Percentiles rank a stretch among this genome's conserved stretches.
These are phyloP conservation scores for Mentha longifolia DNA, from an alignment of 257 asterid species.

Conservation along the genomic window DNA sequence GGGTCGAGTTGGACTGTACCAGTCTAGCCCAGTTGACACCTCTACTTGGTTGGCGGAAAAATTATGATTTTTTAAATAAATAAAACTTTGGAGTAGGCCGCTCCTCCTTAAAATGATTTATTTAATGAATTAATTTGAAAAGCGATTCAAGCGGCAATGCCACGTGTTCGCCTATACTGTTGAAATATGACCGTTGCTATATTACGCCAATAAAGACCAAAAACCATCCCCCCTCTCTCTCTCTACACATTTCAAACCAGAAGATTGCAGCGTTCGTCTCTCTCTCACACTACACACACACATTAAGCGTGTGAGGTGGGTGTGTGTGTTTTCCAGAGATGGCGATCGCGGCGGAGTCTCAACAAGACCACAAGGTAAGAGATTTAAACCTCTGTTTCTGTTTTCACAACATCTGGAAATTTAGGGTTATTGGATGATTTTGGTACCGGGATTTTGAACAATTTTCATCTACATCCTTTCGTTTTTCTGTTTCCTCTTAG, in stretches of 20 bases:
- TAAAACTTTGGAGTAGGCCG: neutral
- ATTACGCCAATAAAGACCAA: slow-evolving; percentile 35
- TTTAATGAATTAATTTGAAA: slow-evolving; percentile 23
- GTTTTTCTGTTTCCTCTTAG: neutral
- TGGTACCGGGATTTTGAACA: slow-evolving; percentile 3
- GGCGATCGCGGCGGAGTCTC: slow-evolving; percentile 70
- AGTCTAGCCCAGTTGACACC: too few species aligned
- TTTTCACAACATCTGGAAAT: neutral
- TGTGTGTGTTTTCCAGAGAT: slow-evolving; percentile 36
- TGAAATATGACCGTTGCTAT: slow-evolving; percentile 55
- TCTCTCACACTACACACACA: neutral
- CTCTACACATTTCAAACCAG: slow-evolving; percentile 34
- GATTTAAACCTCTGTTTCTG: neutral
- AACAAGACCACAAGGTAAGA: slow-evolving; percentile 55
- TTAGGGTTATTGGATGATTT: slow-evolving; percentile 19
- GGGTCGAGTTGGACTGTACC: too few species aligned
- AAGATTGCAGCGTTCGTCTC: slow-evolving; percentile 22
- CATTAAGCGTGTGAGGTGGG: slow-evolving; percentile 34
- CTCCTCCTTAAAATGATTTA: neutral
- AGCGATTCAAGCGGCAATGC: slow-evolving; percentile 33
- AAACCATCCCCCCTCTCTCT: neutral
- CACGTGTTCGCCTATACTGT: slow-evolving; percentile 29
- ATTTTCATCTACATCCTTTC: neutral
- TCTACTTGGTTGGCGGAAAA: too few species aligned
- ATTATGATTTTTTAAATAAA: too few species aligned